phyloP scores from a whole-genome alignment of 225 moss, liverwort and hornwort genomes.

The Physcomitrellopsis africana region DNA sequence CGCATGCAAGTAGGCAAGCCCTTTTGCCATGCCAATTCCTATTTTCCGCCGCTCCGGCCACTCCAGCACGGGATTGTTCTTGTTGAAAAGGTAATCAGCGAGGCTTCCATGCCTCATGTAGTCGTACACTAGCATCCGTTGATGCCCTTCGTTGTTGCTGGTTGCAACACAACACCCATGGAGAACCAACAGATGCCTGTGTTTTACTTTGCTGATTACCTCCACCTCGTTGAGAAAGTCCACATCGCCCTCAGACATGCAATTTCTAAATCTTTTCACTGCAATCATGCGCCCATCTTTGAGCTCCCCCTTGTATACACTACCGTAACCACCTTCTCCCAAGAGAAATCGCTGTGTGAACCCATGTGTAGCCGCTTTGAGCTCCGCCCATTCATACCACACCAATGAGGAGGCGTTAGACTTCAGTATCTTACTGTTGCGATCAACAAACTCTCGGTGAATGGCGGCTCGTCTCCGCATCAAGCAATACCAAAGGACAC shows the following conservation, averaged over 20 bases:
- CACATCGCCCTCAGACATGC: conserved; percentile 41
- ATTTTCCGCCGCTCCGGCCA: conserved; percentile 51
- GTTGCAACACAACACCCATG: conserved; percentile 50
- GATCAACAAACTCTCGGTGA: conserved; percentile 38
- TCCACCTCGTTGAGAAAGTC: conserved; percentile 52
- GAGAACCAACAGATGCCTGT: conserved; percentile 42
- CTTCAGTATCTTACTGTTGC: conserved; percentile 42
- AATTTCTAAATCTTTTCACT: conserved; percentile 42
- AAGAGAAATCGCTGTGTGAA: conserved; percentile 33
- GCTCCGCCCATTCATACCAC: conserved; percentile 42
- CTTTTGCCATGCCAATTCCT: conserved; percentile 46
- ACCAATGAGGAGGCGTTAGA: conserved; percentile 36
- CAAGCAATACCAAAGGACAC: conserved; percentile 24
- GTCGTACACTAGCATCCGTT: conserved; percentile 49
- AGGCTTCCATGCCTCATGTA: conserved; percentile 40
- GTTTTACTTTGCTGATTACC: conserved; percentile 50
- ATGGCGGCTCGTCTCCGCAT: conserved; percentile 30
- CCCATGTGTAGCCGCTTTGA: conserved; percentile 39
- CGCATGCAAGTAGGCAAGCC: conserved; percentile 41
- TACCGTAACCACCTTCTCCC: conserved; percentile 47
- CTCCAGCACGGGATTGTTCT: conserved; percentile 37
- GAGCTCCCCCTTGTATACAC: conserved; percentile 45
- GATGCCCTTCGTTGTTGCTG: conserved; percentile 44
- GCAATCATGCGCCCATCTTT: conserved; percentile 38
- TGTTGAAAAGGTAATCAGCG: conserved; percentile 38